These are phyloP conservation scores for Fermentozyma sake DNA, from an alignment of 1,139 yeast genomes.

Conservation along the genomic window DNA sequence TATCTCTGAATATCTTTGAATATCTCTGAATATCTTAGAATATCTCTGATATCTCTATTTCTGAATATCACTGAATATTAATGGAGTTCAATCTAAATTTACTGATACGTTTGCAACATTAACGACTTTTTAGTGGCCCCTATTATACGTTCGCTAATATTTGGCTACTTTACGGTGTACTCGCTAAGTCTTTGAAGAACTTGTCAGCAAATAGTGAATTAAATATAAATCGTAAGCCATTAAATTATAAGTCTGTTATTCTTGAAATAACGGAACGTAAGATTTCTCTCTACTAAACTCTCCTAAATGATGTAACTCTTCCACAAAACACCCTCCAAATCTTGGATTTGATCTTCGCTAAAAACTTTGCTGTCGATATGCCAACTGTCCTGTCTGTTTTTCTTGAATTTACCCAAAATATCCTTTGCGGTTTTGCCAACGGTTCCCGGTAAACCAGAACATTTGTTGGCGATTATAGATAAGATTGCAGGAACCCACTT, in stretches of 20 bases:
- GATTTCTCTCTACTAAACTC: neutral
- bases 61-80: slow-evolving; percentile 1
- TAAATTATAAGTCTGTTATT: neutral
- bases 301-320: slow-evolving; percentile 81
- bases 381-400: slow-evolving; percentile 96
- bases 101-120: too few relatives aligned
- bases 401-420: slow-evolving; percentile 78
- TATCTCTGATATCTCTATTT: too few relatives aligned
- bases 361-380: slow-evolving; percentile 80
- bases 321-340: slow-evolving; percentile 91
- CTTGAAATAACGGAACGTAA: neutral
- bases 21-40: too few relatives aligned
- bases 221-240: neutral
- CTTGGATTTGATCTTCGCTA: slow-evolving; percentile 76
- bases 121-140: too few relatives aligned
- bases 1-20: too few relatives aligned
- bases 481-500: slow-evolving; percentile 79
- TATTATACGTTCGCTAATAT: too few relatives aligned
- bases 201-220: too few relatives aligned
- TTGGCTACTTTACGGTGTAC: too few relatives aligned
- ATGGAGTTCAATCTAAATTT: too few relatives aligned
- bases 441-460: slow-evolving; percentile 67
- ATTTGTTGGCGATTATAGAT: slow-evolving; percentile 63
- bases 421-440: slow-evolving; percentile 86
- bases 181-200: too few relatives aligned